Percentiles rank a stretch among this genome's conserved stretches.
Conservation (phyloP, 2,329 filamentous ascomycete species). For the Calonectria naviculata region DNA sequence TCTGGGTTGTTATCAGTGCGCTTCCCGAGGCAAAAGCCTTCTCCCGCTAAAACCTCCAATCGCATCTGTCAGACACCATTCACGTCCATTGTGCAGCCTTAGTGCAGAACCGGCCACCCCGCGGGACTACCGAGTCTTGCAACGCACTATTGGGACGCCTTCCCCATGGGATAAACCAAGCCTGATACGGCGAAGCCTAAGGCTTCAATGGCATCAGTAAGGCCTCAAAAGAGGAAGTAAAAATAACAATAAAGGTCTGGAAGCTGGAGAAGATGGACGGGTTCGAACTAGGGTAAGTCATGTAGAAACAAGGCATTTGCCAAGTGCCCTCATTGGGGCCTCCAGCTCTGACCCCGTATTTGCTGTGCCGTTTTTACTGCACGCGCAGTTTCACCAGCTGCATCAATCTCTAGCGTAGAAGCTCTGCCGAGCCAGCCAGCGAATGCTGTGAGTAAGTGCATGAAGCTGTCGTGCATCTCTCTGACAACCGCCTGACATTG, state of each 20-base stretch:
- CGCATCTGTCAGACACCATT: not conserved
- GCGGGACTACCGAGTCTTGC: slow-evolving; percentile 5
- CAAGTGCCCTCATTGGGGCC: not conserved
- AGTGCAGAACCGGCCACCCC: not conserved
- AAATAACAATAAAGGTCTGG: not conserved
- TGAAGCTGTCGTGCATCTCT: slow-evolving; percentile 10
- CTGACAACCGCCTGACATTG: not conserved
- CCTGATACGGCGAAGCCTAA: not conserved
- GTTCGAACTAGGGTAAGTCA: not conserved
- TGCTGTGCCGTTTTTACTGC: slow-evolving; percentile 4
- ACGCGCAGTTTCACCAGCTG: slow-evolving; percentile 12
- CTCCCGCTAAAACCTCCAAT: not conserved
- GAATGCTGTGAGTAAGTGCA: slow-evolving; percentile 1
- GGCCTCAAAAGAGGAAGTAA: not conserved
- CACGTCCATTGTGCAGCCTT: not conserved
- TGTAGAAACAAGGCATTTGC: not conserved
- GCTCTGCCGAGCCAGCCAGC: slow-evolving; percentile 3
- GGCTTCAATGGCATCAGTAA: not conserved
- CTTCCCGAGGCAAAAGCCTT: not conserved
- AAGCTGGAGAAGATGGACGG: not conserved
- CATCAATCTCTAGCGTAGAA: not conserved
- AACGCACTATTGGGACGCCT: slow-evolving; percentile 11
- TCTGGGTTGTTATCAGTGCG: slow-evolving; percentile 1
- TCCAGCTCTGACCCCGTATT: not conserved
- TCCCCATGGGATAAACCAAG: not conserved